A percentile compares a stretch with the other conserved stretches of the same genome.
Evolutionary conservation across 495 filamentous ascomycete genomes (phyloP).

Genomic region (Tuber aestivum): DNA sequence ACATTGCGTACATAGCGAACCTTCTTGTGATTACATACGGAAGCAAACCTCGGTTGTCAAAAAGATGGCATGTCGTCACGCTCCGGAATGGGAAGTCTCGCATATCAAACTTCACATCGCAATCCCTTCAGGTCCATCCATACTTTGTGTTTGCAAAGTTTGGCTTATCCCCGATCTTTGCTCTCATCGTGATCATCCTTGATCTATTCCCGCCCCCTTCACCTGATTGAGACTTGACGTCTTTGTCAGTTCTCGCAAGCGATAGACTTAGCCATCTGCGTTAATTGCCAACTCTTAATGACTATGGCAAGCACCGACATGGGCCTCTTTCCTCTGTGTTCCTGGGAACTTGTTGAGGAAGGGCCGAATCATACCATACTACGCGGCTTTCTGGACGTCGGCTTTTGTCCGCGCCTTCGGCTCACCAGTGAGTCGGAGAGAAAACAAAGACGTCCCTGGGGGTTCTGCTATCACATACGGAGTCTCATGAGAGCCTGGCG

Average conservation of each 20-base stretch:
- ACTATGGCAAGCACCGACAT: slow-evolving; percentile 29
- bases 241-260: slow-evolving; percentile 22
- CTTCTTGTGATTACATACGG: slow-evolving; percentile 40
- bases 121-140: slow-evolving; percentile 41
- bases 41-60: slow-evolving; percentile 38
- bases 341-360: slow-evolving; percentile 18
- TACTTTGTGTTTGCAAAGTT: slow-evolving; percentile 12
- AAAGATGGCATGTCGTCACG: slow-evolving; percentile 38
- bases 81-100: slow-evolving; percentile 34
- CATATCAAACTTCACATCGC: slow-evolving; percentile 46
- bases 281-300: slow-evolving; percentile 26
- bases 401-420: slow-evolving; percentile 42
- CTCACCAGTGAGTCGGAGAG: slow-evolving; percentile 28
- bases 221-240: slow-evolving; percentile 29
- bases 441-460: slow-evolving; percentile 40
- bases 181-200: slow-evolving; percentile 30
- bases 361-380: slow-evolving; percentile 11
- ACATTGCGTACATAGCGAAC: slow-evolving; percentile 39
- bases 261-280: slow-evolving; percentile 34
- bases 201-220: slow-evolving; percentile 40
- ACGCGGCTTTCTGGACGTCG: slow-evolving; percentile 42
- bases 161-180: slow-evolving; percentile 18
- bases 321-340: slow-evolving; percentile 10
- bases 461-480: slow-evolving; percentile 43
- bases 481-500: slow-evolving; percentile 28